phyloP scores from a whole-genome alignment of 2,329 filamentous ascomycete species.

The Aspergillus neoniger region DNA sequence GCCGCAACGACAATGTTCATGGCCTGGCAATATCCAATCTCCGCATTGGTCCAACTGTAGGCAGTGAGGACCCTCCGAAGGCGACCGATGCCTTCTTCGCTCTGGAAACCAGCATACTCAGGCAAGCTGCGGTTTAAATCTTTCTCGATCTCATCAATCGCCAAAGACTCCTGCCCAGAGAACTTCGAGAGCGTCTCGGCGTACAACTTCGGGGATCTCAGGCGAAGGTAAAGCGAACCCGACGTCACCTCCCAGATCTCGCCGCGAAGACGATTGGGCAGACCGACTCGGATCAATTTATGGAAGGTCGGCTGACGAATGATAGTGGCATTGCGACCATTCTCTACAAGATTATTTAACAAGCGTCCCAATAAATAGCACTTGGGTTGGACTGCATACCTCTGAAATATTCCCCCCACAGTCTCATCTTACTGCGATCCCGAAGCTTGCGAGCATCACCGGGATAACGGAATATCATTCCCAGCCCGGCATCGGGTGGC shows the following conservation, averaged over 20 bases:
- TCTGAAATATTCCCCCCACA: constrained; percentile 95
- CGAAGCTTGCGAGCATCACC: constrained; percentile 91
- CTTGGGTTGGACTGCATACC: constrained; percentile 30
- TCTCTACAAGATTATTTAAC: constrained; percentile 58
- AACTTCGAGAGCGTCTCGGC: constrained; percentile 81
- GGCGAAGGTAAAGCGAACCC: constrained; percentile 82
- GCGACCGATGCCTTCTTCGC: constrained; percentile 88
- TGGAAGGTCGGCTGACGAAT: constrained; percentile 97
- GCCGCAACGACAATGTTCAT: constrained; percentile 99
- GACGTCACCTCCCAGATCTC: constrained; percentile 97
- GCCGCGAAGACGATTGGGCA: constrained; percentile 88
- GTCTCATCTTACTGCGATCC: constrained; percentile 92
- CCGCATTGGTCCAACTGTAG: constrained; percentile 94
- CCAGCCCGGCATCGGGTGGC: constrained; percentile 88
- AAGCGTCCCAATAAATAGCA: constrained; percentile 1
- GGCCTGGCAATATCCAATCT: constrained; percentile 97
- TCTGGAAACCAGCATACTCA: constrained; percentile 97
- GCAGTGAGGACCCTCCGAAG: constrained; percentile 89
- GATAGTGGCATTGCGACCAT: constrained; percentile 87
- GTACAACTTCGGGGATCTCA: constrained; percentile 83
- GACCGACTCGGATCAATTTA: constrained; percentile 90
- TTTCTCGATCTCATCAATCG: constrained; percentile 99
- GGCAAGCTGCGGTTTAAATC: constrained; percentile 94
- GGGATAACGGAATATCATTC: constrained; percentile 90
- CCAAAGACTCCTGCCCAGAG: constrained; percentile 82